Evolutionary conservation across 257 asterid species (phyloP), one percentile per base, ranked within the genome.

Genomic region (Misopates orontium): DNA sequence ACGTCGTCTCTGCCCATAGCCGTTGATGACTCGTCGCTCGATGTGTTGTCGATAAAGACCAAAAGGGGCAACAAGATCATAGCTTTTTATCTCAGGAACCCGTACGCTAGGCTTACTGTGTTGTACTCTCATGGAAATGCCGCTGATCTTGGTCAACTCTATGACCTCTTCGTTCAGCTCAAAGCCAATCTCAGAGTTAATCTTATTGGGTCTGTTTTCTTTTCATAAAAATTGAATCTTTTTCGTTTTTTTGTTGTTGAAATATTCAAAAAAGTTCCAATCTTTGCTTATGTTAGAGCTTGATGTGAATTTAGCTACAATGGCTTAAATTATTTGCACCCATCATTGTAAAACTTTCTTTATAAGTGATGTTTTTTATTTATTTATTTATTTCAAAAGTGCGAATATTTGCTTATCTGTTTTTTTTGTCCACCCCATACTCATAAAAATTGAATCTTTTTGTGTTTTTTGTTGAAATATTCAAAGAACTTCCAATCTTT

Each of bases 141-240:
- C 15, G 96, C 98, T 83, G 98, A 92, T 89, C 92, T 92, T 73
- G 98, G 98, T 61, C 98, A 92, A 77, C 95, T 92, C 63, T 92
- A 87, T 78, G 98, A 92, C 76, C 90, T 92, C 75, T 92, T 92
- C 84, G 79, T 89, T 22, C 98, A 92, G 82, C 98, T 92, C 77
- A 89, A 87, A 76, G 92, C 96, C 57, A 92, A 92, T 85, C 96
- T 92, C 59, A 82, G 96, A 75, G 96, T 92, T 81, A 92, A 92
- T 81, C 91, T 92, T 62, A 79, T 92, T 73, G 98, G 98, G 98
- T 91, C 69, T 70, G 82, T 48, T 54, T 49, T 10, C 5, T 22
- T 11, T 62, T 32, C 1, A 10, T 36, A 69, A 40, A 23, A 70
- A 13, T 51, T 45, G 45, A n/a, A 51, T 70, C 73, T 40, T 19